These are phyloP conservation scores for Citrus inodora DNA, from an alignment of 345 rosid genomes.

Conservation along the genomic window DNA sequence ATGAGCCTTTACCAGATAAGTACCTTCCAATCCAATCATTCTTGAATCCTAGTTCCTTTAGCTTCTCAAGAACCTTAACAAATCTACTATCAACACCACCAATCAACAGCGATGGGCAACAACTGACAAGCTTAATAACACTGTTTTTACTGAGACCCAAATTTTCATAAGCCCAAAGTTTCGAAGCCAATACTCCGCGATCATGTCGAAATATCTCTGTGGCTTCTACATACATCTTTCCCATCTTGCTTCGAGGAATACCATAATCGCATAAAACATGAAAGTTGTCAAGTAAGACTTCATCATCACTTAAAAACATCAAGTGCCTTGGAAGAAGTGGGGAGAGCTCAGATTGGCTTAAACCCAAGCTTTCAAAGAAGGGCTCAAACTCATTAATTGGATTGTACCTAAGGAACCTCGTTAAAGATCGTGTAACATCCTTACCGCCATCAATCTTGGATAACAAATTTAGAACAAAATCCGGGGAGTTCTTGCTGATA, in stretches of 20 bases:
- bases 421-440: constrained; percentile 43
- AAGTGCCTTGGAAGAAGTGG: constrained; percentile 45
- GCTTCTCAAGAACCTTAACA: constrained; percentile 46
- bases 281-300: constrained; percentile 58
- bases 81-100: constrained; percentile 48
- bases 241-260: constrained; percentile 65
- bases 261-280: constrained; percentile 62
- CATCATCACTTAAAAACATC: constrained; percentile 57
- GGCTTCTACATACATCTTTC: constrained; percentile 62
- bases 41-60: constrained; percentile 44
- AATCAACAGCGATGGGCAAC: constrained; percentile 55
- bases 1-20: constrained; percentile 36
- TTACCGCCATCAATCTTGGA: constrained; percentile 45
- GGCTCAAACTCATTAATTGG: constrained; percentile 89
- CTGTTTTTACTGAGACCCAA: constrained; percentile 51
- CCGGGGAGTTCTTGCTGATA: constrained; percentile 76
- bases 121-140: constrained; percentile 54
- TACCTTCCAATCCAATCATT: constrained; percentile 47
- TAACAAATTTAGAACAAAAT: constrained; percentile 45
- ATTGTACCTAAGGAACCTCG: constrained; percentile 61
- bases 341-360: constrained; percentile 43
- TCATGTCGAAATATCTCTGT: constrained; percentile 51
- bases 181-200: constrained; percentile 38
- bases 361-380: constrained; percentile 81
- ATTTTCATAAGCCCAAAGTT: constrained; percentile 52